Evolutionary conservation across 345 rosid genomes (phyloP).

Genomic region (Eucalyptus coolabah): DNA sequence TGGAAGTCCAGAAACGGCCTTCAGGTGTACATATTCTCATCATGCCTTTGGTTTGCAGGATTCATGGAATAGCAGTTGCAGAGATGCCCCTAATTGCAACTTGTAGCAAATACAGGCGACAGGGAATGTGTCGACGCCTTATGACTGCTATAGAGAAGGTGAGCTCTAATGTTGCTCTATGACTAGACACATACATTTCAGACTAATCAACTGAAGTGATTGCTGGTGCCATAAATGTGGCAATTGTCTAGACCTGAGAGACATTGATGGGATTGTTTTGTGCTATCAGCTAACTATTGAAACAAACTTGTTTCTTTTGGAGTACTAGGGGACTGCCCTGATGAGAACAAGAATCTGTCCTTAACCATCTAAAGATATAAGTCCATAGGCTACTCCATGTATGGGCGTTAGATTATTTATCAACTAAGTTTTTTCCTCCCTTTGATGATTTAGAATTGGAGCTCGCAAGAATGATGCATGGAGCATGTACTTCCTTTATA

Average conservation of each 20-base stretch:
- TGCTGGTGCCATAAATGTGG: background rate
- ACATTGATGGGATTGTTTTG: background rate
- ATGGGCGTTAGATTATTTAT: background rate
- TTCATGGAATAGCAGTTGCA: slow-evolving; percentile 74
- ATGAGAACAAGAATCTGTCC: background rate
- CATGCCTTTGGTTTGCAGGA: slow-evolving; percentile 17
- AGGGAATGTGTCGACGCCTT: slow-evolving; percentile 86
- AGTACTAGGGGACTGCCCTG: background rate
- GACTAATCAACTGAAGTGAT: background rate
- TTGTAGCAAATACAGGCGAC: slow-evolving; percentile 76
- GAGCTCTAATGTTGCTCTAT: background rate
- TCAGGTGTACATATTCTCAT: background rate
- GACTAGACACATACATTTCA: background rate
- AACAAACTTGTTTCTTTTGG: background rate
- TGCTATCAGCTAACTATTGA: background rate
- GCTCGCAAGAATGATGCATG: background rate
- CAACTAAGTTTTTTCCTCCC: background rate
- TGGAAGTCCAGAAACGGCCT: background rate
- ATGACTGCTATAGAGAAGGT: slow-evolving; percentile 84
- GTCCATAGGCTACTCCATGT: background rate
- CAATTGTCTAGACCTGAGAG: background rate
- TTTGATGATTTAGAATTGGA: background rate
- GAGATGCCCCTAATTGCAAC: slow-evolving; percentile 99
- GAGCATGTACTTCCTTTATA: background rate
- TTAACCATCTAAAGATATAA: background rate